Evolutionary conservation across 768 basidiomycete genomes (phyloP), one percentile per base, ranked within the genome.

Genomic region (Cubamyces sp.): DNA sequence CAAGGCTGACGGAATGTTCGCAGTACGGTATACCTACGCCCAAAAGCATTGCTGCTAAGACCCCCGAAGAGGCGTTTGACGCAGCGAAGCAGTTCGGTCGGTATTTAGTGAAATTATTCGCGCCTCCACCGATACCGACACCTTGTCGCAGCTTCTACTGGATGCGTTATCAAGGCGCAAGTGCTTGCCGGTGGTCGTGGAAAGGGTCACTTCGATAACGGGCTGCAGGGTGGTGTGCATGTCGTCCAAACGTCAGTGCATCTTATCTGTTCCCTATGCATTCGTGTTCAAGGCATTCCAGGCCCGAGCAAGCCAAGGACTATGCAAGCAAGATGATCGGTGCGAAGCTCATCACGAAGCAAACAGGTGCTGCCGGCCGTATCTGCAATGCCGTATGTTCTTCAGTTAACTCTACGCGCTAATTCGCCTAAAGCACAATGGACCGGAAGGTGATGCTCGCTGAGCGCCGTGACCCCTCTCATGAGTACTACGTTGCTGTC

Each of bases 131-230:
- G 3, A 37, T 26, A 23, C 16, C 28, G 55, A 8, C 46, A 39
- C 26, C 30, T 25, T 45, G 21, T 3, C 41, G 40, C 71, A 96
- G 94, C 87, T 64, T 80, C 81, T 34, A 81, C 89, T 57, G 84
- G 86, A 64, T 87, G 96, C 54, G 96, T 99, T 37, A 96, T 99
- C 77, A 98, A 98, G 78, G 97, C 97, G 41, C 97, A 99, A 75
- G 97, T 99, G 7, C 89, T 99, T 57, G 97, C 97, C 66, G 97
- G 97, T 70, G 97, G 97, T 65, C 88, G 97, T 72, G 97, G 97
- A 69, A 98, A 98, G 84, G 97, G 97, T 41, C 89, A 90, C 69
- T 99, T 99, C 70, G 87, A 94, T 78, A 94, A 86, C 74, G 97
- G 97, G 18, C 87, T 98, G 75, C 90, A 98, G 76, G 97, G 97